A percentile compares a stretch with the other conserved stretches of the same genome.
phyloP scores from a whole-genome alignment of 2,329 filamentous ascomycete species.

The Aspergillus arachidicola region DNA sequence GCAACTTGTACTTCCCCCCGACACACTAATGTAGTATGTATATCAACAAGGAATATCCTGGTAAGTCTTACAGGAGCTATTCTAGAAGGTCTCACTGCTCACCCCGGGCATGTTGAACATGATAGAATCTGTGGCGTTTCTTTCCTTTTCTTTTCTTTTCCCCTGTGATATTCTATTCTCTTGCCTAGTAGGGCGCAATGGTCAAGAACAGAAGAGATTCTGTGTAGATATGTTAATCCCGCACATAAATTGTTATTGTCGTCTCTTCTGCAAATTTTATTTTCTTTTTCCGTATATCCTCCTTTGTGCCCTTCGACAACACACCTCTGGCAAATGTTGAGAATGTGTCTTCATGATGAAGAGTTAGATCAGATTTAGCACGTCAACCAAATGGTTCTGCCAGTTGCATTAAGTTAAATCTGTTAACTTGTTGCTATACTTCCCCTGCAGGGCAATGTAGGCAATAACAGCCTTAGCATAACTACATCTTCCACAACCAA shows the following conservation, averaged over 20 bases:
- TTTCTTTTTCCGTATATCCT: background rate
- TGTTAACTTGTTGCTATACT: background rate
- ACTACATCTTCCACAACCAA: slow-evolving; percentile 47
- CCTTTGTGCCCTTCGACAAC: background rate
- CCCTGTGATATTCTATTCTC: background rate
- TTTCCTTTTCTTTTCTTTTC: background rate
- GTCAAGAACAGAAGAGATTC: background rate
- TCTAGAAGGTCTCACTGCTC: slow-evolving; percentile 18
- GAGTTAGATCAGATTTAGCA: background rate
- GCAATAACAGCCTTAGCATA: background rate
- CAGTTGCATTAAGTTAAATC: background rate
- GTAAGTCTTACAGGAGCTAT: slow-evolving; percentile 14
- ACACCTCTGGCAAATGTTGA: background rate
- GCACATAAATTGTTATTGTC: background rate
- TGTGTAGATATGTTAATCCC: background rate
- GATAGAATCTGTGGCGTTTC: background rate
- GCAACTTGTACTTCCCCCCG: slow-evolving; percentile 37
- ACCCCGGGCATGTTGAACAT: background rate
- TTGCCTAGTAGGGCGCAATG: background rate
- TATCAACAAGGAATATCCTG: slow-evolving; percentile 21
- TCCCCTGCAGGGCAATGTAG: background rate
- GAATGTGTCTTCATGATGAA: background rate
- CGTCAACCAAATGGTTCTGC: background rate
- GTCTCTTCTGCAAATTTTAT: too few species aligned
- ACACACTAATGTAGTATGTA: slow-evolving; percentile 35